Base-by-base conservation (phyloP, 768 basidiomycete species). In the Mrakia gelida region DNA sequence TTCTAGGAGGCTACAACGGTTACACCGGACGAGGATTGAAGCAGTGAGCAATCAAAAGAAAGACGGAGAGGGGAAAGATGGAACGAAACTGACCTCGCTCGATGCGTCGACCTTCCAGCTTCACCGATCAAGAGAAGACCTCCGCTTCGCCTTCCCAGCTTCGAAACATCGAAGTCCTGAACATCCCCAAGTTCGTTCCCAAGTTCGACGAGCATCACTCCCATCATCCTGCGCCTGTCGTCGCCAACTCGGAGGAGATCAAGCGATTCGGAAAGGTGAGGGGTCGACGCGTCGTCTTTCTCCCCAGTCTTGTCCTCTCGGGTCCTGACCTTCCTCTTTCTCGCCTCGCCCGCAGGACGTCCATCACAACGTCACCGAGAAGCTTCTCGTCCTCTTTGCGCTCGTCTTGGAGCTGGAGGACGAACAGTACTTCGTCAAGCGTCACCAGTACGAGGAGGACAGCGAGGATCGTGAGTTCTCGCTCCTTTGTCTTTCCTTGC, bases 351-450 rank as follows among this genome's bases (percentile, higher is more conserved):
- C 34, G 26, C 63, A 65, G 77, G 32, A 43, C 34, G 54, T 77
- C 28, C 70, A 76, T 32, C 0, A 23, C 34, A 83, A 6, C 82
- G 85, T 89, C 15, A 83, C 89, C 38, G 86, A 88, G 76, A 87
- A 86, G 0, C 85, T 88, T 6, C 84, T 86, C 78, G 82, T 84
- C 43, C 82, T 89, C 15, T 85, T 89, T 67, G 87, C 88, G 28
- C 82, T 87, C 75, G 88, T 87, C 0, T 86, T 89, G 52, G 88
- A 88, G 80, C 86, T 89, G 9, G 87, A 71, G 52, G 72, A 73
- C 63, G 86, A 87, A 76, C 86, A 87, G 78, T 86, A 86, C 81
- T 87, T 89, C 83, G 82, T 82, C 34, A 86, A 87, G 54, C 82
- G 87, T 13, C 87, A 88, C 83, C 81, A 84, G 73, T 89, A 87